Base-by-base conservation (phyloP, 2,329 filamentous ascomycete species). In the Colletotrichum sansevieriae region DNA sequence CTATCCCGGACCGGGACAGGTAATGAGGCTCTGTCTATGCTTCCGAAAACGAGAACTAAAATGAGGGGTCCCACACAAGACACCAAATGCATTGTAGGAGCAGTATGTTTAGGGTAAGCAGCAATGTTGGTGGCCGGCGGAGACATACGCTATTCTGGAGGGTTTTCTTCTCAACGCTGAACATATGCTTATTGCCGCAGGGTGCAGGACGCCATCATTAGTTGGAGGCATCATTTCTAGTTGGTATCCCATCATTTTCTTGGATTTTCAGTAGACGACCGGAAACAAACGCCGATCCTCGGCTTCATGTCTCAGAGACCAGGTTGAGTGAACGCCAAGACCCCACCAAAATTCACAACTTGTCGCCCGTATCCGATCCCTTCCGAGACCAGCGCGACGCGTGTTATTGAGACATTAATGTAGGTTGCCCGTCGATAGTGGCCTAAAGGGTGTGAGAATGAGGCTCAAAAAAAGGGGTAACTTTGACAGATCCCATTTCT, bases 231-330 rank as follows among this genome's bases (percentile, higher is more conserved):
- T n/a, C 20, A 39, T 39, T 20, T 12, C 22, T 18, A 41, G 12
- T 9, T 3, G 52, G 35, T 55, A 3, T 13, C 33, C n/a, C 4
- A 20, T 37, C 2, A 20, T 39, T 13, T 15, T 55, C 20, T 55
- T 39, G 33, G 11, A n/a, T 18, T 18, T 18, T 13, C 35, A 11
- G 35, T 25, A 18, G 20, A 25, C 8, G 18, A 41, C 63, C n/a
- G 41, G 10, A 66, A 66, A 25, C 63, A 55, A 46, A 25, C 63
- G n/a, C 18, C 35, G 37, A 35, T 43, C 22, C 29, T n/a, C 20
- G 20, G 13, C 44, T 22, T 20, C 47, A 18, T 66, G 63, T 66
- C 57, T 66, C 15, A 65, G 4, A 20, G 35, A 20, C 18, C 39
- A 56, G 18, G 10, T 12, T 8, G 18, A 52, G n/a, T 4, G 22